phyloP scores from a whole-genome alignment of 257 asterid genomes.

The Prunella vulgaris region DNA sequence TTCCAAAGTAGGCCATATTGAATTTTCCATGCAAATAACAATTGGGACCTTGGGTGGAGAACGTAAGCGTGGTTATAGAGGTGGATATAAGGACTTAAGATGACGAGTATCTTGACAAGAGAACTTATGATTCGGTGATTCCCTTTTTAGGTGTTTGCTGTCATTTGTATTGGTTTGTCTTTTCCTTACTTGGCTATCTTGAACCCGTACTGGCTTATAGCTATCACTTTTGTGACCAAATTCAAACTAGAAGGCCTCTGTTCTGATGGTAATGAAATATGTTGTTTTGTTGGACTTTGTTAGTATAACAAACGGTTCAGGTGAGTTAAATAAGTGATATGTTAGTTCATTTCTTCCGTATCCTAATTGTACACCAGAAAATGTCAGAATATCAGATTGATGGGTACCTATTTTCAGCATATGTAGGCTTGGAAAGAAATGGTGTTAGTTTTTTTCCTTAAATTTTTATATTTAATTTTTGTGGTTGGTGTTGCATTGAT shows the following conservation, averaged over 20 bases:
- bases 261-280: not conserved
- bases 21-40: not conserved
- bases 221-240: not conserved
- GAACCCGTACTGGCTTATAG: not conserved
- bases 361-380: not conserved
- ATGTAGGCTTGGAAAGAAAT: not conserved
- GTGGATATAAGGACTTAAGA: not conserved
- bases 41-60: not conserved
- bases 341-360: not conserved
- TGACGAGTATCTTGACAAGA: not conserved
- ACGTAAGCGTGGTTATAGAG: not conserved
- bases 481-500: slow-evolving; percentile 4
- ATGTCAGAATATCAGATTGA: not conserved
- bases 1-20: not conserved
- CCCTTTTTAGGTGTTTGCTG: not conserved
- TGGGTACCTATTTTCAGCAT: not conserved
- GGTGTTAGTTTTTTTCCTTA: not conserved
- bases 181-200: not conserved
- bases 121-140: not conserved
- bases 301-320: not conserved
- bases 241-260: not conserved
- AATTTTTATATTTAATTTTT: not conserved
- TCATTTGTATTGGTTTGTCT: not conserved
- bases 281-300: not conserved
- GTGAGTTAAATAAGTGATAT: not conserved